phyloP scores from a whole-genome alignment of 2,329 filamentous ascomycete genomes.

The Colletotrichum higginsianum region DNA sequence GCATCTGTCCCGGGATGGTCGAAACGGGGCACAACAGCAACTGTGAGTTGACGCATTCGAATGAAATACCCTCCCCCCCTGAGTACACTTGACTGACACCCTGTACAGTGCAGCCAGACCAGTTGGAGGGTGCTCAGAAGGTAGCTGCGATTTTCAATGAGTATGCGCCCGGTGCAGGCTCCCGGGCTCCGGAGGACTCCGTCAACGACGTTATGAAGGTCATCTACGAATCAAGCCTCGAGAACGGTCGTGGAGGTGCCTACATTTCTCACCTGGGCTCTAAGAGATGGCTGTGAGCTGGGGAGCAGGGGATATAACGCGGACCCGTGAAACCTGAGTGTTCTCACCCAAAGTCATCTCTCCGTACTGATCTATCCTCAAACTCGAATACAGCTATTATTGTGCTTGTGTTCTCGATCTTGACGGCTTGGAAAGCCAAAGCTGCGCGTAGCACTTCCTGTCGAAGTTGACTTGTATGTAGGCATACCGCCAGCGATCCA shows the following conservation, averaged over 20 bases:
- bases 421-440: no score
- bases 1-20: constrained; percentile 66
- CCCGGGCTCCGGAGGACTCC: constrained; percentile 54
- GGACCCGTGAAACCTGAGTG: no score
- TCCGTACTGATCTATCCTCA: no score
- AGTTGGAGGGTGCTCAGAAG: constrained; percentile 44
- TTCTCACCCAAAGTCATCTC: no score
- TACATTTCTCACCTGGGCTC: constrained; percentile 70
- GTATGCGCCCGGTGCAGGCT: constrained; percentile 58
- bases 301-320: no score
- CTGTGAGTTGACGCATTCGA: constrained; percentile 41
- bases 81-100: neutral
- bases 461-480: no score
- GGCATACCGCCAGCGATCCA: no score
- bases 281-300: constrained; percentile 64
- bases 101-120: constrained; percentile 46
- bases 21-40: constrained; percentile 53
- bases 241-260: constrained; percentile 62
- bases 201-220: constrained; percentile 53
- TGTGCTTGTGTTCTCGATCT: no score
- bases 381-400: neutral
- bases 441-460: no score
- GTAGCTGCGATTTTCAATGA: constrained; percentile 50
- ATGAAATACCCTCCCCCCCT: no score
- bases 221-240: constrained; percentile 56